Conservation (phyloP, 345 rosid species). For the Noccaea bulbosa region DNA sequence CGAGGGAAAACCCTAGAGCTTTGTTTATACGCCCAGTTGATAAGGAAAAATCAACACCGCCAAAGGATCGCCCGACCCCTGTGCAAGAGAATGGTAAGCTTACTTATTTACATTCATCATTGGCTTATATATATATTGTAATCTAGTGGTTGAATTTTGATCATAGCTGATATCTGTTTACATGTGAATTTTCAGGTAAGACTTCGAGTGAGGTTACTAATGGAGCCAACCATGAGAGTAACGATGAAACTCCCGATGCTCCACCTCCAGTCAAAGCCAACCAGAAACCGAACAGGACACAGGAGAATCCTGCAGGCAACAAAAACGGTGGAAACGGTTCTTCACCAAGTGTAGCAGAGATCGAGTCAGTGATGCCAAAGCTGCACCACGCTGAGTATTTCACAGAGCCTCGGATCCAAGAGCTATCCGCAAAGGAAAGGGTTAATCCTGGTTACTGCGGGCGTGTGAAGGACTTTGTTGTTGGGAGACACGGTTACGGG, state of each 20-base stretch:
- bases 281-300: conserved; percentile 60
- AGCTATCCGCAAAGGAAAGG: conserved; percentile 90
- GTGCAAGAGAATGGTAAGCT: conserved; percentile 59
- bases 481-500: conserved; percentile 88
- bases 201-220: conserved; percentile 48
- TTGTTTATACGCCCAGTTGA: conserved; percentile 70
- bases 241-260: conserved; percentile 43
- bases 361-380: conserved; percentile 94
- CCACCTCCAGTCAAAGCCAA: conserved; percentile 47
- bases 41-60: conserved; percentile 59
- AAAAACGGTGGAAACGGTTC: conserved; percentile 61
- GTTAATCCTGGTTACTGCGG: conserved; percentile 77
- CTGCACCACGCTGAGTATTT: conserved; percentile 76
- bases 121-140: conserved; percentile 4
- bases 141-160: conserved; percentile 3
- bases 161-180: conserved; percentile 22
- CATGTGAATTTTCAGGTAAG: conserved; percentile 48
- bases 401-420: conserved; percentile 92
- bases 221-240: conserved; percentile 51
- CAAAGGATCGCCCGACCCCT: conserved; percentile 48
- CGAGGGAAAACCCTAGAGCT: conserved; percentile 94
- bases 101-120: background rate
- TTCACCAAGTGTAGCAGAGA: conserved; percentile 68
- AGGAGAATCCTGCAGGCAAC: conserved; percentile 49
- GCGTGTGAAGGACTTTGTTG: conserved; percentile 76